phyloP scores from a whole-genome alignment of 495 filamentous ascomycete genomes.

The Penicillium lagena region DNA sequence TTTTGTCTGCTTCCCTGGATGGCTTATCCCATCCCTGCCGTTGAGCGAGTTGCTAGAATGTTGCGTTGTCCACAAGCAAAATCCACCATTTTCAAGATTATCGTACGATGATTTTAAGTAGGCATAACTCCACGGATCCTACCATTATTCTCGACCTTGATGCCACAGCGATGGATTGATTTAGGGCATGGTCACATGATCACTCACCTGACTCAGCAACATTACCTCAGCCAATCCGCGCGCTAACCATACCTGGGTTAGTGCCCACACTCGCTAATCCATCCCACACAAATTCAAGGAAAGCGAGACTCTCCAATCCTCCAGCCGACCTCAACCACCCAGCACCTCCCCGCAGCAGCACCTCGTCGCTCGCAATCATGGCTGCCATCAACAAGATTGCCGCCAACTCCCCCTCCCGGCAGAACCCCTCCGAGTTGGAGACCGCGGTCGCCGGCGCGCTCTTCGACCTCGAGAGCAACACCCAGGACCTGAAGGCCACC shows the following conservation, averaged over 20 bases:
- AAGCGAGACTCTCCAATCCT: constrained; percentile 13
- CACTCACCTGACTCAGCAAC: background rate
- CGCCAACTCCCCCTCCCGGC: constrained; percentile 86
- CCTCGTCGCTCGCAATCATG: constrained; percentile 43
- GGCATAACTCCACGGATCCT: no score
- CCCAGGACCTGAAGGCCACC: constrained; percentile 85
- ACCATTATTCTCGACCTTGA: no score
- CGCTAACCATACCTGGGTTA: background rate
- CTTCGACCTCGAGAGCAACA: constrained; percentile 97
- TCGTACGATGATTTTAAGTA: no score
- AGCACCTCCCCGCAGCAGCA: constrained; percentile 30
- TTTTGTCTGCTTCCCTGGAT: constrained; percentile 8
- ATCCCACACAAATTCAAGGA: constrained; percentile 37
- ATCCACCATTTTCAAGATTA: no score
- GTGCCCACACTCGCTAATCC: constrained; percentile 16
- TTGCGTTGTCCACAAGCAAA: no score
- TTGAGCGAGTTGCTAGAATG: no score
- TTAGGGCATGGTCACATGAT: constrained; percentile 25
- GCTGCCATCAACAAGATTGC: constrained; percentile 96
- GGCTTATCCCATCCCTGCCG: no score
- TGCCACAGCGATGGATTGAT: no score
- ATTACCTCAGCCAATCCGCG: no score
- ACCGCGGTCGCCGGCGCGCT: constrained; percentile 88
- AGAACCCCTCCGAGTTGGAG: constrained; percentile 93
- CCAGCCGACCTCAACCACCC: constrained; percentile 22